These are phyloP conservation scores for Pestalotiopsis sp. DNA, from an alignment of 2,329 filamentous ascomycete species.

Conservation along the genomic window DNA sequence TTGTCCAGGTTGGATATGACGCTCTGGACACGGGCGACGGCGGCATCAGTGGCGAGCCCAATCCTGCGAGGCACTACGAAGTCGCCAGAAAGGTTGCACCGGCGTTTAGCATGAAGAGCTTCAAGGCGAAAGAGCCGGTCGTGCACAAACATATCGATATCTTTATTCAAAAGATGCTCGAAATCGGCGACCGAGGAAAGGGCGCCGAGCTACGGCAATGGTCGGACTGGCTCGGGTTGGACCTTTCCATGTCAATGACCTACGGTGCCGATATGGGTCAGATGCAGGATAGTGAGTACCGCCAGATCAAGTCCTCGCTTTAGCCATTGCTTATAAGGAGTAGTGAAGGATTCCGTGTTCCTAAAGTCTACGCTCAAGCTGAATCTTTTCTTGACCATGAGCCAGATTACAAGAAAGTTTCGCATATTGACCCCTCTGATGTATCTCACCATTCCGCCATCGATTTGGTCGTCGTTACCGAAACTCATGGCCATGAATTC, in stretches of 20 bases:
- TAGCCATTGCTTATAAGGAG: neutral
- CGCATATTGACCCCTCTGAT: slow-evolving; percentile 16
- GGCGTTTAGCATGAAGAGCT: slow-evolving; percentile 21
- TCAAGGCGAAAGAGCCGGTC: slow-evolving; percentile 13
- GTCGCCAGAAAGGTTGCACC: slow-evolving; percentile 22
- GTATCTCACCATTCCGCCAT: slow-evolving; percentile 17
- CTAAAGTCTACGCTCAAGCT: slow-evolving; percentile 12
- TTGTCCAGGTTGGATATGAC: slow-evolving; percentile 18
- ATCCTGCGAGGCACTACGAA: slow-evolving; percentile 20
- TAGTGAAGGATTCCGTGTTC: slow-evolving; percentile 11
- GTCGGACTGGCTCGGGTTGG: slow-evolving; percentile 21
- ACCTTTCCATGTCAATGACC: slow-evolving; percentile 12
- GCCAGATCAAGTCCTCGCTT: neutral
- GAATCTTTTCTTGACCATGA: slow-evolving; percentile 13
- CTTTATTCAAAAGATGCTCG: slow-evolving; percentile 20
- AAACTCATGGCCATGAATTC: slow-evolving; percentile 3
- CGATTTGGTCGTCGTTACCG: neutral
- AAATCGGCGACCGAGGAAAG: neutral
- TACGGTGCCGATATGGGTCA: slow-evolving; percentile 16
- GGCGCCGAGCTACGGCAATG: slow-evolving; percentile 18
- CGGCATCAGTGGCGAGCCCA: slow-evolving; percentile 20
- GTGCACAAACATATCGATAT: slow-evolving; percentile 22
- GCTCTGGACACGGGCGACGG: slow-evolving; percentile 22
- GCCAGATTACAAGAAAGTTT: slow-evolving; percentile 14
- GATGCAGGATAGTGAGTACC: slow-evolving; percentile 18